Conservation (phyloP, 2,329 filamentous ascomycete species). For the Orbilia brochopaga region DNA sequence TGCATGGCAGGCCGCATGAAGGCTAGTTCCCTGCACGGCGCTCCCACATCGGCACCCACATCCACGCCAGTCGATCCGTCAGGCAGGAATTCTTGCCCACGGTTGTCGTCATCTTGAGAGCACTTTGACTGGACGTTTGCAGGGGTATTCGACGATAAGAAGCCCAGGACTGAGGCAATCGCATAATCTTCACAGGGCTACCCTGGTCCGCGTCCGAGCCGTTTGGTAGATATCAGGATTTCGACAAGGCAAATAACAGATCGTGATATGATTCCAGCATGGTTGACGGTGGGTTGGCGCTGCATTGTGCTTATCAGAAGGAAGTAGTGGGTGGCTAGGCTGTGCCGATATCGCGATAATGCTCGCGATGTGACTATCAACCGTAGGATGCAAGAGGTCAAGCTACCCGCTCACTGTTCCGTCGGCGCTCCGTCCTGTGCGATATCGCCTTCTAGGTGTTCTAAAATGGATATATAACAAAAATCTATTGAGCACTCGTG, state of each 20-base stretch:
- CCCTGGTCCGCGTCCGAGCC: conserved; percentile 6
- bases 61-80: conserved; percentile 16
- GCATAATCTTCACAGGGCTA: conserved; percentile 5
- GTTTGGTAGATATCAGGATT: conserved; percentile 21
- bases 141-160: conserved; percentile 9
- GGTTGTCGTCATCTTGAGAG: conserved; percentile 21
- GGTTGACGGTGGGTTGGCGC: background rate
- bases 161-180: conserved; percentile 26
- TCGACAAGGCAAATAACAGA: conserved; percentile 19
- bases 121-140: background rate
- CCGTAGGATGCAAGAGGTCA: background rate
- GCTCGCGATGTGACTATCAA: conserved; percentile 5
- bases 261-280: conserved; percentile 26
- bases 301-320: conserved; percentile 13
- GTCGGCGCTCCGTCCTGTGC: background rate
- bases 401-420: background rate
- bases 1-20: conserved; percentile 21
- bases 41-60: conserved; percentile 32
- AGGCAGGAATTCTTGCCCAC: conserved; percentile 13
- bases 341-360: conserved; percentile 19
- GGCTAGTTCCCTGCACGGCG: conserved; percentile 30
- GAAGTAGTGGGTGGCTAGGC: background rate
- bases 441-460: background rate
- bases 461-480: background rate
- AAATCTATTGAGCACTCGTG: background rate